phyloP scores from a whole-genome alignment of 2,329 filamentous ascomycete species.

The Spiromastix sp. region DNA sequence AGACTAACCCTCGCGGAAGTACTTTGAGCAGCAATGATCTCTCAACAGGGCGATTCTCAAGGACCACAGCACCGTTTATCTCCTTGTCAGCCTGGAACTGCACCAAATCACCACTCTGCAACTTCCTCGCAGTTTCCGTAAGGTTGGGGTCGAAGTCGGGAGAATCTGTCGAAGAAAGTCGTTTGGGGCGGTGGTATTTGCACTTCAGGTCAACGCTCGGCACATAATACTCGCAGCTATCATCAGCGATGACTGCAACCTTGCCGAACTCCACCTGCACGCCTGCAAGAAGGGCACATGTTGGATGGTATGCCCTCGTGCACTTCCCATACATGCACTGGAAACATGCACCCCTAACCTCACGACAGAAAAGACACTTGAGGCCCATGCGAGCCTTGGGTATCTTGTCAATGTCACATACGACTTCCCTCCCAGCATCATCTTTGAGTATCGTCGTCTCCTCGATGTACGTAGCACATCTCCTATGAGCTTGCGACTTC shows the following conservation, averaged over 20 bases:
- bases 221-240: constrained; percentile 85
- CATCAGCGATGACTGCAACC: constrained; percentile 77
- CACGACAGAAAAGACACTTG: constrained; percentile 90
- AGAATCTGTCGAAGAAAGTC: constrained; percentile 59
- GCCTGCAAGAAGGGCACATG: constrained; percentile 83
- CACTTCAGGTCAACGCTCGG: constrained; percentile 89
- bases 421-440: constrained; percentile 56
- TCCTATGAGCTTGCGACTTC: constrained; percentile 65
- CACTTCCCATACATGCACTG: constrained; percentile 96
- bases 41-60: constrained; percentile 71
- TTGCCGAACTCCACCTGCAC: constrained; percentile 83
- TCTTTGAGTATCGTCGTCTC: constrained; percentile 76
- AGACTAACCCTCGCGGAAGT: constrained; percentile 67
- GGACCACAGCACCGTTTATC: constrained; percentile 80
- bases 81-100: constrained; percentile 80
- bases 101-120: constrained; percentile 66
- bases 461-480: constrained; percentile 83
- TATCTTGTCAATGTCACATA: constrained; percentile 71
- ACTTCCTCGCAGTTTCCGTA: constrained; percentile 53
- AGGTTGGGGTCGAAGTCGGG: constrained; percentile 63
- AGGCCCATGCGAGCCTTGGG: constrained; percentile 80
- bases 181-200: constrained; percentile 83
- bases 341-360: constrained; percentile 90
- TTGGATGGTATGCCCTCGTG: constrained; percentile 84
- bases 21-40: constrained; percentile 69